phyloP scores from a whole-genome alignment of 73 alveolate genomes.

The Paramecium bursaria region DNA sequence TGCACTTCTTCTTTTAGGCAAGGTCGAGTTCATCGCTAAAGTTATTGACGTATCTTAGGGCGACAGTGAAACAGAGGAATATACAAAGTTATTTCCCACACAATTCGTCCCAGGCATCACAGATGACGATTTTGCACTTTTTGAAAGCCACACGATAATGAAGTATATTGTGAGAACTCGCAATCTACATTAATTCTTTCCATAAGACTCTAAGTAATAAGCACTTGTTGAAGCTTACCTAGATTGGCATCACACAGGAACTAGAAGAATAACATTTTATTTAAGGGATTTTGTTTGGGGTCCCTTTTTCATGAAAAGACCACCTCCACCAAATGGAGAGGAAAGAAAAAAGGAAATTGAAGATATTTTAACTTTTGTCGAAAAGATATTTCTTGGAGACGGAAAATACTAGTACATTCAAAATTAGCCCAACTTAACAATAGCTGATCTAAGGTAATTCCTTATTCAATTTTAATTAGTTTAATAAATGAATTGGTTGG shows the following conservation, averaged over 20 bases:
- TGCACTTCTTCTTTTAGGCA: conserved; percentile 14
- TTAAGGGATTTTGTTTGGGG: conserved; percentile 41
- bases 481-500: background rate
- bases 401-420: conserved; percentile 26
- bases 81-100: conserved; percentile 20
- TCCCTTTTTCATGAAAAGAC: conserved; percentile 19
- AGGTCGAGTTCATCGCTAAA: background rate
- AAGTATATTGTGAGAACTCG: conserved; percentile 26
- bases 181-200: conserved; percentile 10
- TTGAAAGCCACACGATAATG: conserved; percentile 35
- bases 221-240: conserved; percentile 32
- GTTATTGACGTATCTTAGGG: conserved; percentile 5
- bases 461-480: background rate
- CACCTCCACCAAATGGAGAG: conserved; percentile 37
- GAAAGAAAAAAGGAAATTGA: conserved; percentile 39
- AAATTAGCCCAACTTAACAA: background rate
- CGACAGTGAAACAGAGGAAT: conserved; percentile 20
- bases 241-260: conserved; percentile 50
- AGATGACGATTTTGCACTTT: conserved; percentile 45
- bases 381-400: conserved; percentile 24
- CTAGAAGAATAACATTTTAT: background rate
- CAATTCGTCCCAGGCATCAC: conserved; percentile 33
- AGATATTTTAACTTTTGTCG: conserved; percentile 7
- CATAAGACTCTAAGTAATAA: background rate
- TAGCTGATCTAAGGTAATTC: conserved; percentile 54